Evolutionary conservation across 108 stramenopile species (phyloP).

Genomic region (Aurantiochytrium sp.): DNA sequence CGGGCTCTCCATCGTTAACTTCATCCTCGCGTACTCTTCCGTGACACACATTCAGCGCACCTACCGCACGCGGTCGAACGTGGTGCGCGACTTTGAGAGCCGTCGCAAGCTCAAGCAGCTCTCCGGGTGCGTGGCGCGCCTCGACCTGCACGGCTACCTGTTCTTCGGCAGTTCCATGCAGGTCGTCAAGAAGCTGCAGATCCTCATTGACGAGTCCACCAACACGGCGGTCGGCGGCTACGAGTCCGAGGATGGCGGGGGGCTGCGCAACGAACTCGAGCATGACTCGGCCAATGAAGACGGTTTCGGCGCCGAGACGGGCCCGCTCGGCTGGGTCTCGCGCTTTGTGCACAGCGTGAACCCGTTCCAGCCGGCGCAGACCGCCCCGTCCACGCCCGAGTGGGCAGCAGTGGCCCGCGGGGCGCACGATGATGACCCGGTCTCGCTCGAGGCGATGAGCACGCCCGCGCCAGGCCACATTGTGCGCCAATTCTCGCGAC

Average conservation of each 20-base stretch:
- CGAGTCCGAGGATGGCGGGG: background rate
- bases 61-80: background rate
- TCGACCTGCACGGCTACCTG: slow-evolving; percentile 13
- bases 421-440: background rate
- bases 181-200: slow-evolving; percentile 2
- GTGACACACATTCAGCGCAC: slow-evolving; percentile 20
- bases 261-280: background rate
- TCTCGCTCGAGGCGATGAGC: background rate
- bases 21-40: slow-evolving; percentile 31
- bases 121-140: background rate
- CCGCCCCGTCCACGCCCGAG: background rate
- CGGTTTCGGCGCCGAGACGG: background rate
- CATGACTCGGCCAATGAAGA: background rate
- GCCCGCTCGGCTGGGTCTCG: background rate
- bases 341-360: background rate
- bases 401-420: background rate
- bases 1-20: slow-evolving; percentile 26
- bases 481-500: background rate
- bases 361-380: no score
- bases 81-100: slow-evolving; percentile 25
- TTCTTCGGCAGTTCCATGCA: slow-evolving; percentile 12
- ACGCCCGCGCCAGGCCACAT: background rate
- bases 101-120: background rate
- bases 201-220: background rate
- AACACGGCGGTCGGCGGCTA: background rate